A percentile compares a stretch with the other conserved stretches of the same genome.
Evolutionary conservation across 768 basidiomycete species (phyloP).

Genomic region (Xanthoconium purpureum): DNA sequence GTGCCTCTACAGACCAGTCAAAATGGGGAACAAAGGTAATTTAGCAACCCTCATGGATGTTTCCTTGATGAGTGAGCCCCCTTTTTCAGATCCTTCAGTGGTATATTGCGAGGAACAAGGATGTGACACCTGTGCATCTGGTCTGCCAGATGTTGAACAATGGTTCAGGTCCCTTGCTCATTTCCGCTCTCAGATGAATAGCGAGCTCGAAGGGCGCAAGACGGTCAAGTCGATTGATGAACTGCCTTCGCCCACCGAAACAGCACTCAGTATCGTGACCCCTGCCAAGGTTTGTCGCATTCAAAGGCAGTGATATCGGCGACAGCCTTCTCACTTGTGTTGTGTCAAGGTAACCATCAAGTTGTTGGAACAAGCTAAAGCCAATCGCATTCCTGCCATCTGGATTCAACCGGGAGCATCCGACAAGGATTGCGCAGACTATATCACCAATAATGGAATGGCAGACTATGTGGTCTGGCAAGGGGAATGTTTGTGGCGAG

Average conservation of each 20-base stretch:
- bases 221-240: slow-evolving; percentile 55
- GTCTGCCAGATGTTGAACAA: slow-evolving; percentile 37
- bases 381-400: slow-evolving; percentile 66
- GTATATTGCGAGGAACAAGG: slow-evolving; percentile 59
- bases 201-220: slow-evolving; percentile 61
- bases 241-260: slow-evolving; percentile 58
- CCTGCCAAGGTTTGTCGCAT: slow-evolving; percentile 54
- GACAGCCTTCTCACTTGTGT: neutral
- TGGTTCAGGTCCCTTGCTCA: neutral
- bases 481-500: slow-evolving; percentile 78
- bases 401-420: slow-evolving; percentile 93
- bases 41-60: no score
- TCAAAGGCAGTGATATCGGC: neutral
- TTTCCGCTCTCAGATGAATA: slow-evolving; percentile 52
- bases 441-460: slow-evolving; percentile 63
- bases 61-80: neutral
- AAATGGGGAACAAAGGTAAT: slow-evolving; percentile 77
- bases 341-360: slow-evolving; percentile 62
- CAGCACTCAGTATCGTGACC: slow-evolving; percentile 77
- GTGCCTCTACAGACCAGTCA: slow-evolving; percentile 73
- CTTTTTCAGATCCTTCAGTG: slow-evolving; percentile 65
- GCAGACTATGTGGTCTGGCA: slow-evolving; percentile 70
- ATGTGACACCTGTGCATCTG: slow-evolving; percentile 73
- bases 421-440: slow-evolving; percentile 59
- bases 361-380: slow-evolving; percentile 63